Evolutionary conservation across 352 stramenopile species (phyloP).

Genomic region (Halophytophthora batemanensis): DNA sequence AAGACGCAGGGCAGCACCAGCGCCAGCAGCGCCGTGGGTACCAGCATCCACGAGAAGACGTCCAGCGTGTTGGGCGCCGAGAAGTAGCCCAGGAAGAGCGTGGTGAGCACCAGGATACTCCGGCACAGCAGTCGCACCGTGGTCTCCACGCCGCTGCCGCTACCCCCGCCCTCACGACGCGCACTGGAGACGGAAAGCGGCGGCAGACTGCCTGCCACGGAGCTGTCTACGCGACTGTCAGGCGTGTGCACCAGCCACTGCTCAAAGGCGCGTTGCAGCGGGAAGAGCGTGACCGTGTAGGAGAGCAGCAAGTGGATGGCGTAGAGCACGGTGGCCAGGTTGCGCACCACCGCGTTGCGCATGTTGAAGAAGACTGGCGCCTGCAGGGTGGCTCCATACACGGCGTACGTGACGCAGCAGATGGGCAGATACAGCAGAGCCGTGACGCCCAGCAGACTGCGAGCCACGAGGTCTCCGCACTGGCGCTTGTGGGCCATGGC

Average conservation of each 20-base stretch:
- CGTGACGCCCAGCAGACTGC: conserved; percentile 51
- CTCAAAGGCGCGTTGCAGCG: conserved; percentile 67
- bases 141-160: conserved; percentile 23
- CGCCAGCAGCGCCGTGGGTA: conserved; percentile 55
- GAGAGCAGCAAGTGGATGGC: conserved; percentile 70
- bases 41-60: conserved; percentile 63
- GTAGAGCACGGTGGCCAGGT: conserved; percentile 74
- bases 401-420: conserved; percentile 72
- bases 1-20: conserved; percentile 66
- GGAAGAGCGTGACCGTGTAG: conserved; percentile 65
- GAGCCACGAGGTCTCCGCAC: conserved; percentile 44
- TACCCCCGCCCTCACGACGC: conserved; percentile 2
- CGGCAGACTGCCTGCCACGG: conserved; percentile 14
- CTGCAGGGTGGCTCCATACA: conserved; percentile 72
- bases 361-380: conserved; percentile 84
- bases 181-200: conserved; percentile 20
- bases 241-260: conserved; percentile 35
- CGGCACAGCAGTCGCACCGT: conserved; percentile 48
- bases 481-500: conserved; percentile 59
- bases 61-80: conserved; percentile 51
- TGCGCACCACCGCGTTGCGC: conserved; percentile 67
- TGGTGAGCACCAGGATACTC: conserved; percentile 46
- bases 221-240: conserved; percentile 19
- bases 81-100: conserved; percentile 48
- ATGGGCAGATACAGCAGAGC: conserved; percentile 65